Percentiles rank a stretch among this genome's conserved stretches.
These are phyloP conservation scores for Lentinula aciculospora DNA, from an alignment of 768 basidiomycete species.

Conservation along the genomic window DNA sequence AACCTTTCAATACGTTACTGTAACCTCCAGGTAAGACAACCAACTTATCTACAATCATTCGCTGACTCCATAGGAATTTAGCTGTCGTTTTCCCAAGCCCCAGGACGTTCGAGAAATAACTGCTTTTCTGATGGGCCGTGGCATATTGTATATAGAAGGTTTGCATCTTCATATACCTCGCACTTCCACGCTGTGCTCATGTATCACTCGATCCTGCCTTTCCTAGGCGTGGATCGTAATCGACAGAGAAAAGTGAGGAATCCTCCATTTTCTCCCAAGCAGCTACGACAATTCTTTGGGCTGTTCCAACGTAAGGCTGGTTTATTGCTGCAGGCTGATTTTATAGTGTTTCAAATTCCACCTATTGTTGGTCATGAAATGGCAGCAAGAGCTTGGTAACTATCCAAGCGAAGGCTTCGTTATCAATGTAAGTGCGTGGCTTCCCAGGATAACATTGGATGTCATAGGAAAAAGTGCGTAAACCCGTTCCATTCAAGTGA, in stretches of 20 bases:
- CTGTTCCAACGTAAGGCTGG: slow-evolving; percentile 14
- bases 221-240: slow-evolving; percentile 16
- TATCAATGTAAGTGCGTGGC: slow-evolving; percentile 18
- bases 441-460: slow-evolving; percentile 26
- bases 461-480: slow-evolving; percentile 27
- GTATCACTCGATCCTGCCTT: neutral
- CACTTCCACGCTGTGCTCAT: too few relatives aligned
- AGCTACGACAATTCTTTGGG: slow-evolving; percentile 19
- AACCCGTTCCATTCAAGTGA: too few relatives aligned
- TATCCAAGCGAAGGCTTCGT: slow-evolving; percentile 3
- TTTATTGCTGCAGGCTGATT: neutral
- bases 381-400: neutral
- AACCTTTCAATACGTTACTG: slow-evolving; percentile 18
- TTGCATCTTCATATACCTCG: too few relatives aligned
- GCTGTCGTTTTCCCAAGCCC: slow-evolving; percentile 21
- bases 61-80: neutral
- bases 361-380: slow-evolving; percentile 17
- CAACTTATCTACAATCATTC: too few relatives aligned
- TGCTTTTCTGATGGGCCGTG: slow-evolving; percentile 16
- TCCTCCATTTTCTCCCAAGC: slow-evolving; percentile 23
- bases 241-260: slow-evolving; percentile 27
- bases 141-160: slow-evolving; percentile 22
- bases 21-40: slow-evolving; percentile 7
- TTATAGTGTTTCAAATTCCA: neutral
- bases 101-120: slow-evolving; percentile 13